Evolutionary conservation across 345 rosid genomes (phyloP), one percentile per base, ranked within the genome.

Genomic region (Eucalyptus lansdowneana): DNA sequence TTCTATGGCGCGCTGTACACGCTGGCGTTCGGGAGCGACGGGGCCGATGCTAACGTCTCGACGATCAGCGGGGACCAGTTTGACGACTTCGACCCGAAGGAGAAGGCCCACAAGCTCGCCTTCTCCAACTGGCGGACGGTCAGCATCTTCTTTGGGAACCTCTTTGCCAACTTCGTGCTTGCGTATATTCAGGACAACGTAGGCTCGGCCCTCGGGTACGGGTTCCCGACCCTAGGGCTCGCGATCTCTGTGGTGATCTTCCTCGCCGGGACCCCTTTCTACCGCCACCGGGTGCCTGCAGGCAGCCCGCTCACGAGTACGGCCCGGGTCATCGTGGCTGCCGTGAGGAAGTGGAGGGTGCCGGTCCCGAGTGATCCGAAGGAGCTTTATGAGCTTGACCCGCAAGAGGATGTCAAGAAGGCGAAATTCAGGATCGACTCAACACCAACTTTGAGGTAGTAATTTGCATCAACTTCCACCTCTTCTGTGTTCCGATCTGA

Each of bases 41-140:
- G 62, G 62, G 27, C 62, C 62, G 62, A 56, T 6, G 6, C 62
- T 0, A 56, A 24, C 1, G 29, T 24, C 62, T 10, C 62, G 13
- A 10, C 62, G 13, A 56, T 56, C 6, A 0, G 29, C 62, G 3
- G 0, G 13, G 62, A 56, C 62, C 62, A 56, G 62, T 56, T 56
- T 0, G 29, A 56, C 13, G 29, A 56, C 62, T 56, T 10, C 29
- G 29, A 24, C 62, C 62, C 29, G 62, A 56, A 2, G 62, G 62
- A 24, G 62, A 56, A 56, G 62, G 90, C 87, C 76, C 91, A 93
- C 2, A 95, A 95, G 91, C 94, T 95, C 51, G 94, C 99, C 50
- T 97, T 97, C 95, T 96, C 97, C 97, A 97, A 97, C 67, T 97
- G 99, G 99, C 96, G 98, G 98, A 93, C 95, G 98, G 94, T 97